These are phyloP conservation scores for Colletotrichum noveboracense DNA, from an alignment of 2,329 filamentous ascomycete species.

Conservation along the genomic window DNA sequence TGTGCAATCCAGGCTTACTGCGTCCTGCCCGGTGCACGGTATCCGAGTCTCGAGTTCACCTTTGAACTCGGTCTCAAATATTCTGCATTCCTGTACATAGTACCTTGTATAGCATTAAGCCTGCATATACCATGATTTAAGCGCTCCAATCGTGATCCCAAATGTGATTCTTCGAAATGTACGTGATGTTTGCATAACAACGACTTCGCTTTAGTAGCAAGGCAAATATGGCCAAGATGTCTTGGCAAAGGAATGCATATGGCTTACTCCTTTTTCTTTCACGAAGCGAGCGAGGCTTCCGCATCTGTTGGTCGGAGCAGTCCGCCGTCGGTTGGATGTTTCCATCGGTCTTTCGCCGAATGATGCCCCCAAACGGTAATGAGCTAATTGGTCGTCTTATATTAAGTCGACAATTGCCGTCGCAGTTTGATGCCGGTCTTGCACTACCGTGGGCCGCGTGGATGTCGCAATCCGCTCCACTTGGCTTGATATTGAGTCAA, in stretches of 20 bases:
- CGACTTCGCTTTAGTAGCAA: rapidly evolving
- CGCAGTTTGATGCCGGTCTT: not conserved
- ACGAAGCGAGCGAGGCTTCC: not conserved
- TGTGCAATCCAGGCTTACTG: slow-evolving; percentile 10
- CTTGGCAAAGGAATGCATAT: not conserved
- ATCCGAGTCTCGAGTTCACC: not conserved
- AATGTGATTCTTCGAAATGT: not conserved
- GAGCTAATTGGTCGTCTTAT: not conserved
- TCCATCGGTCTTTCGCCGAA: not conserved
- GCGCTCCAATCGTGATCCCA: not conserved
- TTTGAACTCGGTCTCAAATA: not conserved
- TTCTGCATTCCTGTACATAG: slow-evolving; percentile 20
- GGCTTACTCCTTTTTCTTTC: not conserved
- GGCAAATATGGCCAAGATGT: not conserved
- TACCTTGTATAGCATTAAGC: slow-evolving; percentile 19
- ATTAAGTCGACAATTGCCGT: not conserved
- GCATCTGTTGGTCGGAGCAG: not conserved
- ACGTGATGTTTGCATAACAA: rapidly evolving
- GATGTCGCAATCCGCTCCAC: not conserved
- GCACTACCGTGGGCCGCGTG: not conserved
- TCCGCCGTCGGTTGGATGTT: not conserved
- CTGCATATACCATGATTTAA: slow-evolving; percentile 15
- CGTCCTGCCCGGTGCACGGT: slow-evolving; percentile 9
- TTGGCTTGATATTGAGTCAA: not conserved
- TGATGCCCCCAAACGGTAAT: not conserved